phyloP scores from a whole-genome alignment of 2,329 filamentous ascomycete genomes.

The Monilinia vaccinii-corymbosi region DNA sequence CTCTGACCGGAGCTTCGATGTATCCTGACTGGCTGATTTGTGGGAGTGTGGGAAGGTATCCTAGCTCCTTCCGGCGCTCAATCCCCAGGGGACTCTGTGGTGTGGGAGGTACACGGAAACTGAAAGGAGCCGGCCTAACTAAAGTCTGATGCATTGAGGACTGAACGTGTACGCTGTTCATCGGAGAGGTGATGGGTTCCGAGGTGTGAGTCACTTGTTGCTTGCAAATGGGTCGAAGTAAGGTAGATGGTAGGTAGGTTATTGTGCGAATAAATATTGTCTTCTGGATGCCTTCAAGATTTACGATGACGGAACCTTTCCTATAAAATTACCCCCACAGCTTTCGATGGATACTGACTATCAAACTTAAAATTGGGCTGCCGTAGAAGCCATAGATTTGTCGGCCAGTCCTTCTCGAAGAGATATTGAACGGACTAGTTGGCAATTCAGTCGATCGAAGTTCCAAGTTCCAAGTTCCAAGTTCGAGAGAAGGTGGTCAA shows the following conservation, averaged over 20 bases:
- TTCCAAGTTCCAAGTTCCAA: no score
- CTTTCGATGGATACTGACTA: not conserved
- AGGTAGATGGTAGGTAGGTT: not conserved
- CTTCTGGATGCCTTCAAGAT: no score
- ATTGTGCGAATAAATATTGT: not conserved
- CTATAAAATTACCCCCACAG: not conserved
- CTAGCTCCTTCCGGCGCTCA: conserved; percentile 21
- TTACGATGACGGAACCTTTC: not conserved
- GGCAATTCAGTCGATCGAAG: not conserved
- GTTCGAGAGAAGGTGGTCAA: no score
- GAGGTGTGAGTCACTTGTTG: not conserved
- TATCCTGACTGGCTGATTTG: conserved; percentile 17
- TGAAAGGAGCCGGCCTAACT: conserved; percentile 24
- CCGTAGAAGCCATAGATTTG: not conserved
- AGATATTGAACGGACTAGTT: not conserved
- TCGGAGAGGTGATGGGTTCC: no score
- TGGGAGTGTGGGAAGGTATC: conserved; percentile 8
- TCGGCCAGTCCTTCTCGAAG: not conserved
- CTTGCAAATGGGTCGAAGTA: not conserved
- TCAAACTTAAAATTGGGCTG: not conserved
- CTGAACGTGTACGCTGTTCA: no score
- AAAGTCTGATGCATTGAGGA: conserved; percentile 30
- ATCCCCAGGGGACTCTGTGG: conserved; percentile 14
- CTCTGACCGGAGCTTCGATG: conserved; percentile 22
- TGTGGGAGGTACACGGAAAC: conserved; percentile 22